A percentile compares a stretch with the other conserved stretches of the same genome.
These are phyloP conservation scores for Scheffersomyces illinoinensis DNA, from an alignment of 1,139 yeast species.

Conservation along the genomic window DNA sequence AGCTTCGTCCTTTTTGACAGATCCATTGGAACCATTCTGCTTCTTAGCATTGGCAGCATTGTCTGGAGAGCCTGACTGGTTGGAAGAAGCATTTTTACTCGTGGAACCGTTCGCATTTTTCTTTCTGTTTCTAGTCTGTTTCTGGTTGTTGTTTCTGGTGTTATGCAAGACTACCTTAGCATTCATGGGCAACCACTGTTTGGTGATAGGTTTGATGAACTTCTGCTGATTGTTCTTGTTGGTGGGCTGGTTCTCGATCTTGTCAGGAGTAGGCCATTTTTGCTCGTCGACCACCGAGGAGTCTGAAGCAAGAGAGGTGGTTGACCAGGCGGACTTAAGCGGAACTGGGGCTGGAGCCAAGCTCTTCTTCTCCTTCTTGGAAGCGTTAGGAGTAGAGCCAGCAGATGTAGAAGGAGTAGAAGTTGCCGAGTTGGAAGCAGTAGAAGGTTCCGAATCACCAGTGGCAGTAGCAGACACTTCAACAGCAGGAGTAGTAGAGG, in stretches of 20 bases:
- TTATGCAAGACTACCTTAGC: slow-evolving; percentile 65
- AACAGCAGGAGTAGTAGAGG: slow-evolving; percentile 13
- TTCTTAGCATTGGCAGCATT: slow-evolving; percentile 9
- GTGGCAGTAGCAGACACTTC: slow-evolving; percentile 4
- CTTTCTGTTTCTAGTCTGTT: slow-evolving; percentile 35
- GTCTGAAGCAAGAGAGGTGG: slow-evolving; percentile 27
- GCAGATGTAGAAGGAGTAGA: slow-evolving; percentile 7
- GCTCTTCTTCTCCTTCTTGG: slow-evolving; percentile 35
- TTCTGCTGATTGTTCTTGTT: slow-evolving; percentile 44
- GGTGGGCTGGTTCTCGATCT: slow-evolving; percentile 24
- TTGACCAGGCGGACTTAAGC: slow-evolving; percentile 63
- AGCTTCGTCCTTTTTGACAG: slow-evolving; percentile 1
- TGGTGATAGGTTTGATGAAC: slow-evolving; percentile 59
- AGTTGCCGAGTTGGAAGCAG: slow-evolving; percentile 5
- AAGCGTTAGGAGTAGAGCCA: slow-evolving; percentile 3
- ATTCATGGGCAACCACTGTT: slow-evolving; percentile 87
- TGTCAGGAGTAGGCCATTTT: slow-evolving; percentile 62
- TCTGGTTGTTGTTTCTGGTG: slow-evolving; percentile 26
- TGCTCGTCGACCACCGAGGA: slow-evolving; percentile 39
- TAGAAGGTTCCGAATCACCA: slow-evolving; percentile 7
- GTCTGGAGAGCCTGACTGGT: slow-evolving; percentile 6
- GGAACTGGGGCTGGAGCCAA: slow-evolving; percentile 83
- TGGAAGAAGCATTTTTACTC: slow-evolving; percentile 8
- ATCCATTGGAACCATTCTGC: slow-evolving; percentile 3
- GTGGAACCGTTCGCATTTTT: slow-evolving; percentile 17